Evolutionary conservation across 768 basidiomycete species (phyloP).

Genomic region (Exidia glandulosa): DNA sequence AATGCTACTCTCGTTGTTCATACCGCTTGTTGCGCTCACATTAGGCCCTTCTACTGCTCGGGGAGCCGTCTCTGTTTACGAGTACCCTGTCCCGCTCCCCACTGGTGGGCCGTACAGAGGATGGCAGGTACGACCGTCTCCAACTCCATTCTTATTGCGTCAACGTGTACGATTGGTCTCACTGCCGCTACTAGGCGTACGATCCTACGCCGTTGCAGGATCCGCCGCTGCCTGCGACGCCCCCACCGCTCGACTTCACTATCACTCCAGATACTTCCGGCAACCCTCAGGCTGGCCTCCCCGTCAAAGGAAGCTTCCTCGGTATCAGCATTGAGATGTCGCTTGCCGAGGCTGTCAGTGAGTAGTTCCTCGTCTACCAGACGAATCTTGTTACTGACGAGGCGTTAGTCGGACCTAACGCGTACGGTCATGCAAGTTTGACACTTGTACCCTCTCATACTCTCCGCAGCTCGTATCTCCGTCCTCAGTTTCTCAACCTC

Average conservation of each 20-base stretch:
- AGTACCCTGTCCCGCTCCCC: background rate
- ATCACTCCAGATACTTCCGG: background rate
- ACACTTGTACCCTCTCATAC: slow-evolving; percentile 10
- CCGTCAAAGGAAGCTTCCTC: slow-evolving; percentile 39
- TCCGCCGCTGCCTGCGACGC: background rate
- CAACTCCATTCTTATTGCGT: background rate
- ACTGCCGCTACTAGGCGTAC: background rate
- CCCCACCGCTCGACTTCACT: background rate
- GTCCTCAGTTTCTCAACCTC: slow-evolving; percentile 36
- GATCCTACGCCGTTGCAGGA: background rate
- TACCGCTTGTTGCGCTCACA: background rate
- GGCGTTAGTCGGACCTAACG: slow-evolving; percentile 9
- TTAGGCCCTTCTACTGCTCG: background rate
- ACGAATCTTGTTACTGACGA: background rate
- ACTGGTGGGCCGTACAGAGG: background rate
- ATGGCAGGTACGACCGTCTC: background rate
- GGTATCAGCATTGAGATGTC: slow-evolving; percentile 58
- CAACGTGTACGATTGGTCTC: too few species aligned
- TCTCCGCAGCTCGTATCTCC: slow-evolving; percentile 16
- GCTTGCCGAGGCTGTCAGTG: slow-evolving; percentile 39
- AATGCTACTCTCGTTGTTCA: background rate
- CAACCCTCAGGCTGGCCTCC: slow-evolving; percentile 21
- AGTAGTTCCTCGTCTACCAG: slow-evolving; percentile 14
- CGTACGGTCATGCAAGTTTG: slow-evolving; percentile 15
- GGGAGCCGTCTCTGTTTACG: background rate